Evolutionary conservation across 2,329 filamentous ascomycete genomes (phyloP).

Genomic region (Ascochyta fabae): DNA sequence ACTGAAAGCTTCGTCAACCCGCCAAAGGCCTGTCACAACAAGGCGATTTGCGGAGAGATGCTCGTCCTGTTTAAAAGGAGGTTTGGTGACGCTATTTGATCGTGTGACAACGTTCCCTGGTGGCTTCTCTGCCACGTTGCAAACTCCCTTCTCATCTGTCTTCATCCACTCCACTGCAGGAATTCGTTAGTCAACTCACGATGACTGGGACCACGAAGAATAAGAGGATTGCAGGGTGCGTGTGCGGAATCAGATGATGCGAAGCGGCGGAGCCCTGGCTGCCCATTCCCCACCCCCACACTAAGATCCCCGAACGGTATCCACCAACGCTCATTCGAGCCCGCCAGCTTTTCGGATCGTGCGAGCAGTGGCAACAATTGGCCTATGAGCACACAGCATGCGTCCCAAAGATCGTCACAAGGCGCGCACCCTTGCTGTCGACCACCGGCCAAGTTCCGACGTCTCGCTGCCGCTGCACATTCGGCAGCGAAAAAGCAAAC

Average conservation of each 20-base stretch:
- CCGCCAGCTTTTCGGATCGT: conserved; percentile 42
- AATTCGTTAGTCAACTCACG: conserved; percentile 18
- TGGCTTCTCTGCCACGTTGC: conserved; percentile 43
- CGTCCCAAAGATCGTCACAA: conserved; percentile 47
- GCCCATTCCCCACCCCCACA: conserved; percentile 48
- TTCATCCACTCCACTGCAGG: conserved; percentile 34
- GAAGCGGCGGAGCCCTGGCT: conserved; percentile 27
- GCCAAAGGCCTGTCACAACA: conserved; percentile 2
- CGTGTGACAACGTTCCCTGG: conserved; percentile 2
- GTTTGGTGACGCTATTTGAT: conserved; percentile 1
- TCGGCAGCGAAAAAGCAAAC: conserved; percentile 41
- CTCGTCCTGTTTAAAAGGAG: background rate
- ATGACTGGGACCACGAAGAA: conserved; percentile 42
- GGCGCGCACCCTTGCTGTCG: conserved; percentile 39
- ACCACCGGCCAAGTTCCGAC: conserved; percentile 45
- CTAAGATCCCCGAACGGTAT: conserved; percentile 41
- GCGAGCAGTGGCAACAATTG: conserved; percentile 39
- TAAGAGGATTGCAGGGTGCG: conserved; percentile 24
- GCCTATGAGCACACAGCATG: conserved; percentile 37
- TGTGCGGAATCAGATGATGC: conserved; percentile 47
- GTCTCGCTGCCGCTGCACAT: conserved; percentile 27
- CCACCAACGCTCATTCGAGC: conserved; percentile 43
- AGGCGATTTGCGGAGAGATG: conserved; percentile 1
- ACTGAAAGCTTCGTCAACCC: conserved; percentile 6
- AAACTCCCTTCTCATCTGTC: conserved; percentile 27